Percentiles rank a stretch among this genome's conserved stretches.
Evolutionary conservation across 345 rosid genomes (phyloP).

Genomic region (Melastoma malabathricum): DNA sequence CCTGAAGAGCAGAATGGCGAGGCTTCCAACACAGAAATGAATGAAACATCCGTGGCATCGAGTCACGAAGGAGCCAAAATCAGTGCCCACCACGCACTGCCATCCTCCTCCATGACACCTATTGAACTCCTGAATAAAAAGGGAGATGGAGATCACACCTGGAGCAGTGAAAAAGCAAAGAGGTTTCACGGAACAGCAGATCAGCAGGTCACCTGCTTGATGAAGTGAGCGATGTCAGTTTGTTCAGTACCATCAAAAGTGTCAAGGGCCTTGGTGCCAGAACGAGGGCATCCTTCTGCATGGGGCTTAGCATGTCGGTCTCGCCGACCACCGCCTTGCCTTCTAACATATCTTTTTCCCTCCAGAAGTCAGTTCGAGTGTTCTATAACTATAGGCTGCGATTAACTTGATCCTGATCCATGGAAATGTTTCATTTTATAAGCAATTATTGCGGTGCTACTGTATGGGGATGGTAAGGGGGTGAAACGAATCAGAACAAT

Average conservation of each 20-base stretch:
- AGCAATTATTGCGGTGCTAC: too few relatives aligned
- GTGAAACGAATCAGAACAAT: too few relatives aligned
- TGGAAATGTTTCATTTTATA: too few relatives aligned
- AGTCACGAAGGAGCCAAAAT: constrained; percentile 61
- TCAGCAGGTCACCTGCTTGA: constrained; percentile 41
- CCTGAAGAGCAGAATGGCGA: constrained; percentile 49
- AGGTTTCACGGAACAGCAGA: background rate
- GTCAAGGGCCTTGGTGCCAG: constrained; percentile 75
- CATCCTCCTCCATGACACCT: constrained; percentile 35
- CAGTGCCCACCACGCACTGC: constrained; percentile 63
- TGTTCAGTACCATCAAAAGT: constrained; percentile 55
- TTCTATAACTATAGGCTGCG: too few relatives aligned
- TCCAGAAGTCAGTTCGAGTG: too few relatives aligned
- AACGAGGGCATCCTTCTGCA: constrained; percentile 60
- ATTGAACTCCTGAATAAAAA: constrained; percentile 40
- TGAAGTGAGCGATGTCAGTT: constrained; percentile 62
- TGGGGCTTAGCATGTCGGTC: constrained; percentile 67
- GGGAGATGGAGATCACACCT: background rate
- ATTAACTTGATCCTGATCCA: too few relatives aligned
- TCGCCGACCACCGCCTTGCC: constrained; percentile 75
- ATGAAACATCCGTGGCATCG: constrained; percentile 49
- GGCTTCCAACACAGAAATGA: constrained; percentile 42
- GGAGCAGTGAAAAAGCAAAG: background rate
- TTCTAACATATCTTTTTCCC: constrained; percentile 38
- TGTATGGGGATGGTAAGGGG: too few relatives aligned